Conservation (phyloP, 768 basidiomycete genomes). For the Suillus discolor region DNA sequence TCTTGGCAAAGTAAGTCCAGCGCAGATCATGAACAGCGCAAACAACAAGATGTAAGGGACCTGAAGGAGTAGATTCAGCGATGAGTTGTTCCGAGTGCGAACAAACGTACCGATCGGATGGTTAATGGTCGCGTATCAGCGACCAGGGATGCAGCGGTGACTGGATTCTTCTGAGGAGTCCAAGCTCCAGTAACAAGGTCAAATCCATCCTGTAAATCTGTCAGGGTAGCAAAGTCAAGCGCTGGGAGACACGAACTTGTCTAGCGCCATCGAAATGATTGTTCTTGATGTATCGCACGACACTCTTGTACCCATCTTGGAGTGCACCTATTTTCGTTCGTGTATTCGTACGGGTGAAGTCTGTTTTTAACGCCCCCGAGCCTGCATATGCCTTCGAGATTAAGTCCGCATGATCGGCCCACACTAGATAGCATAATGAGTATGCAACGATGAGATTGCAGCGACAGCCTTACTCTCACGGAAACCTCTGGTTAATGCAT, state of each 20-base stretch:
- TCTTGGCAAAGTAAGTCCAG: conserved; percentile 84
- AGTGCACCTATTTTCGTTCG: conserved; percentile 78
- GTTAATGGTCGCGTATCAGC: conserved; percentile 80
- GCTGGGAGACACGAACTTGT: conserved; percentile 52
- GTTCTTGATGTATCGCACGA: conserved; percentile 89
- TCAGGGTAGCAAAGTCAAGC: neutral
- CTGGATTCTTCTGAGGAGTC: conserved; percentile 78
- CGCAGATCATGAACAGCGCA: conserved; percentile 85
- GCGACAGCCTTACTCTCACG: conserved; percentile 70
- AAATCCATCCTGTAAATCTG: conserved; percentile 78
- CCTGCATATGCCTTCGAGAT: conserved; percentile 93
- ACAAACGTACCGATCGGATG: conserved; percentile 72
- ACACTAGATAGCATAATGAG: conserved; percentile 58
- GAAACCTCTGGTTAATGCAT: conserved; percentile 78
- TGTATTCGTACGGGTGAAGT: conserved; percentile 93
- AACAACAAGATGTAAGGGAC: conserved; percentile 83
- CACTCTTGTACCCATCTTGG: conserved; percentile 86
- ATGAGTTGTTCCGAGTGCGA: neutral
- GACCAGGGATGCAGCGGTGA: conserved; percentile 70
- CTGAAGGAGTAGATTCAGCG: conserved; percentile 42
- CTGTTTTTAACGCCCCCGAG: conserved; percentile 94
- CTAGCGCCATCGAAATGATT: conserved; percentile 95
- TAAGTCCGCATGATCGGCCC: conserved; percentile 95
- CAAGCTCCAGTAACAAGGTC: conserved; percentile 93
- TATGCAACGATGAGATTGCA: conserved; percentile 6